phyloP scores from a whole-genome alignment of 768 basidiomycete species.

The Trametes elegans region DNA sequence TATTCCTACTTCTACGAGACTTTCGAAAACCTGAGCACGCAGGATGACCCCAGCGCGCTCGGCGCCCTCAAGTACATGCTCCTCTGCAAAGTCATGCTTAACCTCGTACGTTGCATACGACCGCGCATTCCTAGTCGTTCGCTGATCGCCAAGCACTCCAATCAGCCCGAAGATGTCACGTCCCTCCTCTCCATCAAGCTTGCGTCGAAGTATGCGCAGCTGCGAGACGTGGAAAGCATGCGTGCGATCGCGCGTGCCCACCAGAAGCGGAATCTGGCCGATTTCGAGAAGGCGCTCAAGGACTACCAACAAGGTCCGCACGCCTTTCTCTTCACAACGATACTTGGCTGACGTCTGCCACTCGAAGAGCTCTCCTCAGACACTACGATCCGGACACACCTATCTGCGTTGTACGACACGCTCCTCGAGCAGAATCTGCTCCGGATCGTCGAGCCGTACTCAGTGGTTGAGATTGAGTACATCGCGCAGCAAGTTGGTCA shows the following conservation, averaged over 20 bases:
- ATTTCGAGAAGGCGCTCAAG: slow-evolving; percentile 84
- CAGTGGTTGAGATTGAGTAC: slow-evolving; percentile 84
- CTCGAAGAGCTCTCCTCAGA: slow-evolving; percentile 91
- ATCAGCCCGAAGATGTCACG: slow-evolving; percentile 94
- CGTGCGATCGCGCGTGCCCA: slow-evolving; percentile 93
- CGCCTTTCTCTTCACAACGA: neutral
- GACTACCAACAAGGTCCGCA: slow-evolving; percentile 78
- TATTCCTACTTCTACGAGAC: slow-evolving; percentile 98
- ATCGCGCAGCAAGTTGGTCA: slow-evolving; percentile 88
- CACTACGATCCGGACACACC: slow-evolving; percentile 92
- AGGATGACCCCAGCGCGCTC: slow-evolving; percentile 66
- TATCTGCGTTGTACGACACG: slow-evolving; percentile 92
- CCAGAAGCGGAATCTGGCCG: slow-evolving; percentile 82
- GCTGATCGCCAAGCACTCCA: neutral
- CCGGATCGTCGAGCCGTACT: slow-evolving; percentile 95
- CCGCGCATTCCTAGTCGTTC: neutral
- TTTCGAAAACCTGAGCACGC: slow-evolving; percentile 82
- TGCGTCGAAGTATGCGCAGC: slow-evolving; percentile 81
- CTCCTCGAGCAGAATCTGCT: slow-evolving; percentile 94
- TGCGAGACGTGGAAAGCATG: slow-evolving; percentile 93
- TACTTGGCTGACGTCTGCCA: neutral
- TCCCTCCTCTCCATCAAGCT: slow-evolving; percentile 84
- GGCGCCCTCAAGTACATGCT: slow-evolving; percentile 97
- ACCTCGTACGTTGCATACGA: slow-evolving; percentile 58
- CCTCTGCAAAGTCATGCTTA: slow-evolving; percentile 97